Base-by-base conservation (phyloP, 2,329 filamentous ascomycete species). In the Plectosphaerella cucumerina region DNA sequence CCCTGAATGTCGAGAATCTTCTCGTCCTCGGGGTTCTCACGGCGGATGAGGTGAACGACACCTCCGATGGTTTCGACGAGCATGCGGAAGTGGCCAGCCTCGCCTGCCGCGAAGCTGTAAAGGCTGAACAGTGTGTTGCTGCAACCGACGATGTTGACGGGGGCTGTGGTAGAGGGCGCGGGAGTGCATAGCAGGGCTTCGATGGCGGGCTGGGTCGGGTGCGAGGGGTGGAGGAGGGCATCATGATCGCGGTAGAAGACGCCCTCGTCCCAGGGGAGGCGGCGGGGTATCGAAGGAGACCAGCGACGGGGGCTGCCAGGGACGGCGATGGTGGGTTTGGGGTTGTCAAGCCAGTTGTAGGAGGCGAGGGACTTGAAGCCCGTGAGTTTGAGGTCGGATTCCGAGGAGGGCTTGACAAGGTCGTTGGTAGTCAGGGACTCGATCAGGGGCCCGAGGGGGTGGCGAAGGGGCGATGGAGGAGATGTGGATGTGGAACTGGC, bases 31-130 rank as follows among this genome's bases (percentile, higher is more conserved):
- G 78, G 75, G 43, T 80, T 82, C 58, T 86, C 84, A 20, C 79
- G 73, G 1, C 85, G 79, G 12, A 85, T 63, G 46, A 90, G 75
- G 65, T 89, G 85, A 0, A 87, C 73, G 0, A 81, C 83, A 15
- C 74, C 65, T 1, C 74, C 69, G 2, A 87, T 65, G 0, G 70
- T 62, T 53, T 87, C 77, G 5, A 85, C 71, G 3, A 78, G 67
- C 53, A 87, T 80, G 3, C 84, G 75, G 57, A 87, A 87, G 0
- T 70, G 49, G 44, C 70, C 70, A 14, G 75, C 67, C 2, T 69
- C 53, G 0, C 68, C 69, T 2, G 72, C 65, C 5, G 73, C 67
- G 55, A 85, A 87, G 1, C 81, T 73, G 1, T 86, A 65, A 0
- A 89, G 72, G 58, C 80, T 85, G 0, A 82, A 79, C 0, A 88